Percentiles rank a stretch among this genome's conserved stretches.
Evolutionary conservation across 768 basidiomycete genomes (phyloP).

Genomic region (Kwoniella pini): DNA sequence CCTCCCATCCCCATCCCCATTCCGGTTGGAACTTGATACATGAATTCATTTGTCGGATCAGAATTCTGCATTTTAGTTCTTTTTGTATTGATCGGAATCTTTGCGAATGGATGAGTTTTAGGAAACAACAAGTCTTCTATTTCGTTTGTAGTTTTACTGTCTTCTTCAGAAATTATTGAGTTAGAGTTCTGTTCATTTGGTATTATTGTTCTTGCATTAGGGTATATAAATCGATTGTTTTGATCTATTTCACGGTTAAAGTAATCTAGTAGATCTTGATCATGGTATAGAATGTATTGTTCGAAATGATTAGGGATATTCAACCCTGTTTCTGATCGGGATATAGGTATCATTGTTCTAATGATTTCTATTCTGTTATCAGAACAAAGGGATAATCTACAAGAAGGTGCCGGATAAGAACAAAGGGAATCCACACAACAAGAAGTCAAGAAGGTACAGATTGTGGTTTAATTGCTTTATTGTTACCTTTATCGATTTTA

Average conservation of each 20-base stretch:
- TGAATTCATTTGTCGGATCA: conserved; percentile 44
- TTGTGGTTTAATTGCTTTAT: not conserved
- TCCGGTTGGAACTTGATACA: conserved; percentile 37
- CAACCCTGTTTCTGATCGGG: conserved; percentile 6
- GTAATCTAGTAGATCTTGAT: not conserved
- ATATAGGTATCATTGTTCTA: conserved; percentile 6
- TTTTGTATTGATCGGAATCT: conserved; percentile 6
- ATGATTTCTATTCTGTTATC: not conserved
- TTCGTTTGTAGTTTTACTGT: not conserved
- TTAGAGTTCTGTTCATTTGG: not conserved
- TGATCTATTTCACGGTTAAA: not conserved
- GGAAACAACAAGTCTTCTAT: conserved; percentile 9
- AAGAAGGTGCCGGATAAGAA: not conserved
- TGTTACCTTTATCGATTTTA: too few species aligned
- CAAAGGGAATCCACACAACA: not conserved
- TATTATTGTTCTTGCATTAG: conserved; percentile 6
- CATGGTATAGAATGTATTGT: not conserved
- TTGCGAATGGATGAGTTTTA: conserved; percentile 18
- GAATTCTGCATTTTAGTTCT: conserved; percentile 22
- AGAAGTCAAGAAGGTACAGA: not conserved
- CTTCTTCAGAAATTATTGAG: not conserved
- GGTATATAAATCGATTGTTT: conserved; percentile 1
- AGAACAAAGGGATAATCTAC: conserved; percentile 3
- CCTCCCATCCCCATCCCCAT: not conserved
- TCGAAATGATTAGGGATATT: conserved; percentile 7